These are phyloP conservation scores for Platanthera guangdongensis DNA, from an alignment of 106 monocot genomes.

Conservation along the genomic window DNA sequence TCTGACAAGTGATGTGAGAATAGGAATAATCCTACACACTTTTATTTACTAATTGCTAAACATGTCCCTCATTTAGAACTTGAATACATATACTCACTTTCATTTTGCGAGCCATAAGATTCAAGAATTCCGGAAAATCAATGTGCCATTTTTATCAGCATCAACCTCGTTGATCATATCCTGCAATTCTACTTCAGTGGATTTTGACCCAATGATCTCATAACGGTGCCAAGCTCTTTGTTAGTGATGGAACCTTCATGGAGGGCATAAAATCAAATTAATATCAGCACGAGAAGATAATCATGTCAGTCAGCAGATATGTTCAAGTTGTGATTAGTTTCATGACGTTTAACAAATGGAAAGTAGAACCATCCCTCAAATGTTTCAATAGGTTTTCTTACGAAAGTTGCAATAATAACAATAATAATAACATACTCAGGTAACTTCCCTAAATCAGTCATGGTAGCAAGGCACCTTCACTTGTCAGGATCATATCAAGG, in stretches of 20 bases:
- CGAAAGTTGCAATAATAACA: too few species aligned
- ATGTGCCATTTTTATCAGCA: slow-evolving; percentile 11
- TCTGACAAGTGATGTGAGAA: too few species aligned
- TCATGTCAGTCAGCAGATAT: neutral
- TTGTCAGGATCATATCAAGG: too few species aligned
- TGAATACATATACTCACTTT: slow-evolving; percentile 5
- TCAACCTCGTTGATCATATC: slow-evolving; percentile 15
- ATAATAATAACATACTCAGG: too few species aligned
- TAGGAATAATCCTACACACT: too few species aligned
- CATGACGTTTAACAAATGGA: neutral
- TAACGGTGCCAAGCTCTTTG: slow-evolving; percentile 4
- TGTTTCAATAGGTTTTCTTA: neutral
- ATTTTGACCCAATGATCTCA: slow-evolving; percentile 12
- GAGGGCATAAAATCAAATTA: neutral
- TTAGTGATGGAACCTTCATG: neutral
- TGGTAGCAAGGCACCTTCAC: too few species aligned
- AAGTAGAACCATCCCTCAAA: neutral
- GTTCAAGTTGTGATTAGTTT: neutral
- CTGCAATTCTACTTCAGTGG: slow-evolving; percentile 8
- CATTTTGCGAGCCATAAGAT: slow-evolving; percentile 8
- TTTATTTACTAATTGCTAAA: too few species aligned
- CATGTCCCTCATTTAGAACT: too few species aligned
- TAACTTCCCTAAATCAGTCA: too few species aligned
- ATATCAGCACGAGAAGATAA: neutral
- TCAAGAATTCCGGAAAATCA: slow-evolving; percentile 14